Base-by-base conservation (phyloP, 2,329 filamentous ascomycete genomes). In the Aspergillus nomiae region DNA sequence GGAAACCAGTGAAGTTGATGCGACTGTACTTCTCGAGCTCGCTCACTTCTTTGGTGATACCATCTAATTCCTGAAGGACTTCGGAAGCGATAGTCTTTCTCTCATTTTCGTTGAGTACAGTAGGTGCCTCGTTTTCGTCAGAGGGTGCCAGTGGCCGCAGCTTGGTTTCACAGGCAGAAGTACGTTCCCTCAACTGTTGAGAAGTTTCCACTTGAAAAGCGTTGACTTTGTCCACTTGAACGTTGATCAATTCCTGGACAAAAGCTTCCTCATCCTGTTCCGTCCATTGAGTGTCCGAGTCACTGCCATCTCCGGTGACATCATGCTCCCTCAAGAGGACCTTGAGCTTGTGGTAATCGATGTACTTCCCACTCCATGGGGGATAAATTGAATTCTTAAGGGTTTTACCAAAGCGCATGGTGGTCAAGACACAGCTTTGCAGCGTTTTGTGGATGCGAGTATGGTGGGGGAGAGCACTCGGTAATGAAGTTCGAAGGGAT, bases 1-100 rank as follows among this genome's bases (percentile, higher is more conserved):
- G 86, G 80, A 98, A 97, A 55, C 93, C 95, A 7, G 95, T 97
- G 79, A 97, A 99, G 82, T 99, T 99, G 82, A 97, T 90, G 67
- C 90, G 91, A 78, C 92, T 95, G 81, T 95, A 99, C 78, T 92
- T 95, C 80, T 97, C 95, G 70, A 99, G 86, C 82, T 96, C 92
- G 76, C 90, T 94, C 73, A 96, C 89, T 79, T 97, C 92, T 76
- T 92, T 92, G 38, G 92, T 95, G 78, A 98, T 95, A 59, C 81
- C 80, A 77, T 98, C 94, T 61, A 98, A 86, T 81, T 97, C 92
- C 55, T 83, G 78, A 73, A 95, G 85, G 45, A 94, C 88, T 70
- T 92, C 87, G 68, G 89, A 87, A 58, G 80, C 96, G 82, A 73
- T 86, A 75, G 66, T 81, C 73, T 72, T 76, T 74, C 70, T 75